Evolutionary conservation across 495 filamentous ascomycete genomes (phyloP).

Genomic region (Wilcoxina mikolae): DNA sequence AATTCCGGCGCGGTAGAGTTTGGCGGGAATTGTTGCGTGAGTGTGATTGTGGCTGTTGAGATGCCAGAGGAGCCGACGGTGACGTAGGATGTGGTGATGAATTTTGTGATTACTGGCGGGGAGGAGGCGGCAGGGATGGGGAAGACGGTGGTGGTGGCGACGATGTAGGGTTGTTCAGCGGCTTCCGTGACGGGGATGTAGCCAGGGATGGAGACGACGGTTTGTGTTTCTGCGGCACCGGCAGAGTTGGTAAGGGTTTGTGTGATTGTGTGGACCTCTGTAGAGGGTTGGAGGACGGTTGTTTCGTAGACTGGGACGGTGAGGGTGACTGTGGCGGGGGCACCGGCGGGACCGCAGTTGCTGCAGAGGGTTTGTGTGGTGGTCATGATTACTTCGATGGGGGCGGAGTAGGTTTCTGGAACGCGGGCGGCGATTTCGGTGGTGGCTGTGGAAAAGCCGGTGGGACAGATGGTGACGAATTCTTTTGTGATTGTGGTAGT

Average conservation of each 20-base stretch:
- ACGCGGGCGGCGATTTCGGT: not conserved
- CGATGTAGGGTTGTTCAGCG: not conserved
- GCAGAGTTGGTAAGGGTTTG: not conserved
- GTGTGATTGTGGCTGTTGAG: not conserved
- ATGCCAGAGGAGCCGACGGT: not conserved
- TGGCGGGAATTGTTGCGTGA: too few relatives aligned
- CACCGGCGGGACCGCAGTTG: not conserved
- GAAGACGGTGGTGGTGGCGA: not conserved
- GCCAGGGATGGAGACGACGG: not conserved
- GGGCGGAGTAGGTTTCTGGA: not conserved
- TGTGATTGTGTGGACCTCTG: not conserved
- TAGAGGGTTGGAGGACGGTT: not conserved
- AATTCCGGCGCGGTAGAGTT: too few relatives aligned
- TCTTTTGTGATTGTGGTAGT: not conserved
- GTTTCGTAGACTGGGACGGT: not conserved
- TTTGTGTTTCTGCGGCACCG: not conserved
- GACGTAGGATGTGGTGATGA: not conserved
- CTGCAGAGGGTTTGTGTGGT: not conserved
- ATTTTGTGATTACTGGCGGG: not conserved
- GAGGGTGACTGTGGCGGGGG: not conserved
- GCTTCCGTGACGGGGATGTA: not conserved
- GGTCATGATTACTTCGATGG: not conserved
- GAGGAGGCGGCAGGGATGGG: not conserved
- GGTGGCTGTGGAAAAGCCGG: not conserved
- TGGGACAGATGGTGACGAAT: conserved; percentile 1